These are phyloP conservation scores for Euphorbia corollata DNA, from an alignment of 441 rosid species.

Conservation along the genomic window DNA sequence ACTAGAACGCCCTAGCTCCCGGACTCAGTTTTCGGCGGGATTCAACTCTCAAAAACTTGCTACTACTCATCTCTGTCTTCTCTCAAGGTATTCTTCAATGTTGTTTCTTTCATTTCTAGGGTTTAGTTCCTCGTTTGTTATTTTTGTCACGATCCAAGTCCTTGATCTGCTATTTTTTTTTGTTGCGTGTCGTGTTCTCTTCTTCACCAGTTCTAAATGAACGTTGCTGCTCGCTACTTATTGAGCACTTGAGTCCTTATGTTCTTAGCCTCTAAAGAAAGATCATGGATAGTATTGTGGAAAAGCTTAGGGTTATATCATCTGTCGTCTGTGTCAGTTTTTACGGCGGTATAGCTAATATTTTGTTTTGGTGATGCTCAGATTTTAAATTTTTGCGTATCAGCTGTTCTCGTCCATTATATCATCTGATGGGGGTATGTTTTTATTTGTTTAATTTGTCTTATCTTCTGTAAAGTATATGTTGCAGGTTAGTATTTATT, in stretches of 20 bases:
- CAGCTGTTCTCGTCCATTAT: background rate
- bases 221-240: background rate
- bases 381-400: conserved; percentile 19
- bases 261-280: background rate
- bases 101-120: background rate
- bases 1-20: conserved; percentile 3
- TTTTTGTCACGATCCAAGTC: too few species aligned
- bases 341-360: background rate
- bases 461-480: conserved; percentile 7
- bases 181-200: background rate
- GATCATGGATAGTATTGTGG: background rate
- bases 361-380: conserved; percentile 19
- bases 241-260: too few species aligned
- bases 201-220: background rate
- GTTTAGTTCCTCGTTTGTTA: too few species aligned
- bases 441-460: background rate
- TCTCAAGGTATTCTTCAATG: background rate
- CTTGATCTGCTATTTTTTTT: background rate
- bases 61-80: background rate
- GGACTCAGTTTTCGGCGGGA: conserved; percentile 18
- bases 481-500: background rate
- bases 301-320: background rate
- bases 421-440: conserved; percentile 34
- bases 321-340: background rate
- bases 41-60: conserved; percentile 6